These are phyloP conservation scores for Taxillus chinensis DNA, from an alignment of 164 flowering plant genomes.

Conservation along the genomic window DNA sequence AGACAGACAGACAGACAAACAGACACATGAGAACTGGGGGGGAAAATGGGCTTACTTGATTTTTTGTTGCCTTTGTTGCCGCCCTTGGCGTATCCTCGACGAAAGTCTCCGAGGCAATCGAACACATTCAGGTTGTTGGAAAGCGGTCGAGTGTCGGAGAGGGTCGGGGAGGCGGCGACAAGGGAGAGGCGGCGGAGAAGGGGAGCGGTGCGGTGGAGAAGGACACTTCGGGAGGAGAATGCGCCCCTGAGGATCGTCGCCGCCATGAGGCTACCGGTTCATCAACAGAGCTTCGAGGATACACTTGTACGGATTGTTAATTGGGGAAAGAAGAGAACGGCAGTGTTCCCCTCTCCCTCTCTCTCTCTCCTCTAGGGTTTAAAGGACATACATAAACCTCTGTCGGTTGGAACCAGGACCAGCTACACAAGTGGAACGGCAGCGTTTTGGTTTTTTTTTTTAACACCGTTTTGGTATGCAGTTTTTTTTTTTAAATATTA, in stretches of 20 bases:
- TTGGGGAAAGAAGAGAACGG: no score
- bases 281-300: not conserved
- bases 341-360: not conserved
- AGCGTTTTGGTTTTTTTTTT: no score
- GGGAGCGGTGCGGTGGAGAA: constrained; percentile 20
- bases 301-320: no score
- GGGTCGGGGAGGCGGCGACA: constrained; percentile 9
- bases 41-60: constrained; percentile 29
- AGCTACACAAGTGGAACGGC: no score
- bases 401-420: no score
- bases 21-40: no score
- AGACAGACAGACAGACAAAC: no score
- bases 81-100: constrained; percentile 62
- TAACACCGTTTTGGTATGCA: no score
- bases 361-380: not conserved
- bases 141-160: constrained; percentile 5
- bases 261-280: constrained; percentile 24
- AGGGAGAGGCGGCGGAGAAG: constrained; percentile 20
- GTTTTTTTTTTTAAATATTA: no score
- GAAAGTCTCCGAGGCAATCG: constrained; percentile 23
- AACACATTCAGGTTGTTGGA: constrained; percentile 5
- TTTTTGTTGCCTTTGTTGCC: constrained; percentile 20
- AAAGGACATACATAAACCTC: not conserved
- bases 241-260: constrained; percentile 27
- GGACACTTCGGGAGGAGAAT: constrained; percentile 17